Conservation (phyloP, 371 early-diverging fungal genomes). For the Mycotypha africana region DNA sequence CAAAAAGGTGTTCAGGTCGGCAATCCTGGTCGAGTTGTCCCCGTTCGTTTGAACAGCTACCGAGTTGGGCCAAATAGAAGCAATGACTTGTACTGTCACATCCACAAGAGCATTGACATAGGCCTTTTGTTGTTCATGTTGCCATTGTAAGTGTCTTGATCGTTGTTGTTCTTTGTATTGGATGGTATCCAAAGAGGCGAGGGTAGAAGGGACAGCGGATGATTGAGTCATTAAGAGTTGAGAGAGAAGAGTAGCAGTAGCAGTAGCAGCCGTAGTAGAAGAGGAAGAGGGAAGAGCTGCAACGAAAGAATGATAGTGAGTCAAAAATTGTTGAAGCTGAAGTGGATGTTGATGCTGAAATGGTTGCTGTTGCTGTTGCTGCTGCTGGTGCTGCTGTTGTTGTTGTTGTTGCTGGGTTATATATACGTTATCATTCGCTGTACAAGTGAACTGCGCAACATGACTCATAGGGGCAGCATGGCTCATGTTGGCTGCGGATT, state of each 20-base stretch:
- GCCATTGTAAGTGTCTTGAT: background rate
- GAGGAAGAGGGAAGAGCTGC: too few species aligned
- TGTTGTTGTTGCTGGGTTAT: conserved; percentile 16
- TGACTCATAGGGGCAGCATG: too few species aligned
- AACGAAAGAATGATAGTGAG: too few species aligned
- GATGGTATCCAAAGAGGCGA: too few species aligned
- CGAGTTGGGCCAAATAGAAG: conserved; percentile 48
- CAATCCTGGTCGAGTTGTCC: conserved; percentile 19
- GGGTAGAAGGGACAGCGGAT: too few species aligned
- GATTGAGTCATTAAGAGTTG: conserved; percentile 14
- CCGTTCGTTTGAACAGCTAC: conserved; percentile 3
- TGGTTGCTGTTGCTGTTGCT: too few species aligned
- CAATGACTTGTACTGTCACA: conserved; percentile 49
- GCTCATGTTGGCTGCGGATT: conserved; percentile 16
- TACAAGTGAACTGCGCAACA: conserved; percentile 18
- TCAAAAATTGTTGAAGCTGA: too few species aligned
- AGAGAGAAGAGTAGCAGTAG: background rate
- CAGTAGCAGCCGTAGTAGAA: too few species aligned
- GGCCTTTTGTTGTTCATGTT: conserved; percentile 22
- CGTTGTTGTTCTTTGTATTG: background rate
- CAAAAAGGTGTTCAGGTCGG: conserved; percentile 61
- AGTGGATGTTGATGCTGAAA: too few species aligned
- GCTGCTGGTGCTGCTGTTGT: too few species aligned
- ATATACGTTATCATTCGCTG: too few species aligned
- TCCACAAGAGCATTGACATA: conserved; percentile 37